phyloP scores from a whole-genome alignment of 2,329 filamentous ascomycete genomes.

The Akanthomyces lecanii region DNA sequence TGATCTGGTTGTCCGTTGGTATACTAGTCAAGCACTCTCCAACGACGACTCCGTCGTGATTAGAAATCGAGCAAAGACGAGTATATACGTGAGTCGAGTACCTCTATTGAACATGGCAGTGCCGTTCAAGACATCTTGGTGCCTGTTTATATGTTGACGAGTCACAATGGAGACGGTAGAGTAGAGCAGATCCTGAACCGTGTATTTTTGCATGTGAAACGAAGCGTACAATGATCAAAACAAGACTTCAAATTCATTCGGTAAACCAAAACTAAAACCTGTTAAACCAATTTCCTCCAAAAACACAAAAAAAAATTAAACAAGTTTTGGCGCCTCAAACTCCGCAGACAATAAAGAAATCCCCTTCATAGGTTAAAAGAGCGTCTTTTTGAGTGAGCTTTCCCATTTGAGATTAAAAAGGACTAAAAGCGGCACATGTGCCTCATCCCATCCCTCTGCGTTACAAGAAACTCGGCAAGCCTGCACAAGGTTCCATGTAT shows the following conservation, averaged over 20 bases:
- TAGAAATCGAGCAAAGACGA: no score
- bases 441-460: background rate
- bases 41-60: no score
- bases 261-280: background rate
- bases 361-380: background rate
- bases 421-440: background rate
- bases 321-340: background rate
- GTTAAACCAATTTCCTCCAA: background rate
- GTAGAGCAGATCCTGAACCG: background rate
- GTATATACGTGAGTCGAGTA: no score
- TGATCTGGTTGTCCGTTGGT: no score
- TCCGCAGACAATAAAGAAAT: background rate
- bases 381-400: constrained; percentile 7
- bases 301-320: background rate
- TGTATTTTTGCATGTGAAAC: background rate
- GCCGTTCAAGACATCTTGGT: background rate
- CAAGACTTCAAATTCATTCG: background rate
- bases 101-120: no score
- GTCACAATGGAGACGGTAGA: background rate
- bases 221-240: background rate
- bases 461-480: background rate
- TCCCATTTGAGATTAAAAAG: constrained; percentile 7
- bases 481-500: no score
- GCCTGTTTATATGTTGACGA: background rate
- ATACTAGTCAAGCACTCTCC: no score